Evolutionary conservation across 441 rosid genomes (phyloP), one percentile per base, ranked within the genome.

Genomic region (Macaranga tanarius): DNA sequence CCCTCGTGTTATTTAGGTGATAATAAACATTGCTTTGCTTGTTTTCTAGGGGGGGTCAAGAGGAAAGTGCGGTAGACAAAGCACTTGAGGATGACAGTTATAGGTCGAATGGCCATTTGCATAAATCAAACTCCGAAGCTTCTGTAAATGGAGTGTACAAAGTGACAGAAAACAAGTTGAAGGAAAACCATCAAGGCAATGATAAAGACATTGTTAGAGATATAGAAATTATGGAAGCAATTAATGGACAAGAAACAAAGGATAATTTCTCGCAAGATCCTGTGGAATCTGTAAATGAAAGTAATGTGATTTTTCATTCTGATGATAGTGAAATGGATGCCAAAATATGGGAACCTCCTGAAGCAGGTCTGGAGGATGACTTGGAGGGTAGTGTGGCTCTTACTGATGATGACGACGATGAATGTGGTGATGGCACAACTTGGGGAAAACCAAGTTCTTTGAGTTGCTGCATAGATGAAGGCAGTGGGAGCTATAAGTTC

Each of bases 311-410:
- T 81, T 83, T 80, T 64, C 47, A 11, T 45, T 74, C 67, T 56
- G 73, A 45, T 65, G 77, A 67, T 58, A 74, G 77, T 73, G 89
- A 82, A 65, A 74, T 72, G 73, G 86, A 83, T 73, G 63, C 70
- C 7, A 69, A 61, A n/a, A 69, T 87, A 66, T 93, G 98, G 99
- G 97, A 90, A 48, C 92, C 98, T 42, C 99, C 99, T 6, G 97
- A 92, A 81, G 83, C 97, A 48, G 94, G 85, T 55, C 84, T 85
- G 0, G 92, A 84, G 72, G 92, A 87, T 80, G 92, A 90, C 50
- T 47, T 79, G 71, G 93, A 87, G 60, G 85, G 79, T 56, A 83
- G 88, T 65, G 75, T 88, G 80, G 86, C 88, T 52, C 80, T 72
- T 83, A 77, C 75, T 7, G 94, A 86, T 28, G 98, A 90, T 10